phyloP scores from a whole-genome alignment of 139 green algal genomes.

The Ettlia oleoabundans region DNA sequence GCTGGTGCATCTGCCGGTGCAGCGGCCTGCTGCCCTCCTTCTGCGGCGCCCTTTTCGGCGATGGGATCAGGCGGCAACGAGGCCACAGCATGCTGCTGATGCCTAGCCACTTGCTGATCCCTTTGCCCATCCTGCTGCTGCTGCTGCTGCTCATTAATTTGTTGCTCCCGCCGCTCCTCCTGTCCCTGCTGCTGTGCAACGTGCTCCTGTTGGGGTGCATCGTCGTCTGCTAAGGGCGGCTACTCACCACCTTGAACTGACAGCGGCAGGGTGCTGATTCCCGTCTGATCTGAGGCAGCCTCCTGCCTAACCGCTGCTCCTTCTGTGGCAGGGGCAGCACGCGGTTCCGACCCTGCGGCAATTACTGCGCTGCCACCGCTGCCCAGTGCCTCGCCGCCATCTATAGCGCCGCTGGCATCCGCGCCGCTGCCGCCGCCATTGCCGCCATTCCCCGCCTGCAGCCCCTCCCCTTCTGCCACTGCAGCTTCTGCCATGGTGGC shows the following conservation, averaged over 20 bases:
- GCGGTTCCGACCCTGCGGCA: not conserved
- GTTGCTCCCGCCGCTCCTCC: not conserved
- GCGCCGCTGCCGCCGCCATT: not conserved
- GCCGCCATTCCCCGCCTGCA: not conserved
- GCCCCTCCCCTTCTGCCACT: not conserved
- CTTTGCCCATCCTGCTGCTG: not conserved
- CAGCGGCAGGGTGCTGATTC: not conserved
- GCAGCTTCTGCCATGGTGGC: not conserved
- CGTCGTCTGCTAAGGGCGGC: not conserved
- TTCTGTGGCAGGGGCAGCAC: too few relatives aligned
- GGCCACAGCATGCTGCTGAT: not conserved
- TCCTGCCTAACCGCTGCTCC: not conserved
- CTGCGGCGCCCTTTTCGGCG: not conserved
- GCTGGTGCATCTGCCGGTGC: not conserved
- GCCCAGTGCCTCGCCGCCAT: too few relatives aligned
- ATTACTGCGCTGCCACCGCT: not conserved
- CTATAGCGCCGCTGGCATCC: too few relatives aligned
- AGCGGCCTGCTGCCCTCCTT: not conserved
- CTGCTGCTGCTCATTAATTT: not conserved
- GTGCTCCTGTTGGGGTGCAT: not conserved
- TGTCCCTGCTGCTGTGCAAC: not conserved
- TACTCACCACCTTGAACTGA: not conserved
- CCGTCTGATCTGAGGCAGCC: slow-evolving; percentile 2
- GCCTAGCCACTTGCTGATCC: not conserved
- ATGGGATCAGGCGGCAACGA: too few relatives aligned